Base-by-base conservation (phyloP, 371 early-diverging fungal genomes). In the Mucor lusitanicus region DNA sequence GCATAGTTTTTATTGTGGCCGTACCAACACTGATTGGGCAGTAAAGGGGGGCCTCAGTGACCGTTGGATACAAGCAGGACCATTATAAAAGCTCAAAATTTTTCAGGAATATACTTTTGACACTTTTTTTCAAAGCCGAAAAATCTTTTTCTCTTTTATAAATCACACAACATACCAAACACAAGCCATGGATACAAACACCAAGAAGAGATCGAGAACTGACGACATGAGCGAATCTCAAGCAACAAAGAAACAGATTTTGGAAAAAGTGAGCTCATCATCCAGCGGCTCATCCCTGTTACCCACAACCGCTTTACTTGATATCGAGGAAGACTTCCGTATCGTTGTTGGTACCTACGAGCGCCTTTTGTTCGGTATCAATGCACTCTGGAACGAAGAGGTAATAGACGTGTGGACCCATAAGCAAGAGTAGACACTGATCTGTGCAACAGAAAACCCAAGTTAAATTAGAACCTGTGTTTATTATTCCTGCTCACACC, bases 401-500 rank as follows among this genome's bases (percentile, higher is more conserved):
- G 73, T 72, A 65, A 55, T 42, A 17, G 3, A 48, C 35, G 9
- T 35, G 35, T 35, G 48, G 9, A 21, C 23, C 1, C n/a, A 9
- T 21, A 23, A 0, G 48, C n/a, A 9, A 48, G 19, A 8, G 21
- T 9, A n/a, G 27, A 42, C 32, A 30, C 42, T 37, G 57, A 33
- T 35, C 6, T 17, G 9, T 46, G 9, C 15, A 13, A 28, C 53
- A 72, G 73, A 63, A 65, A 74, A 62, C 61, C 8, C 61, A 72
- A 55, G 54, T 72, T 17, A 74, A 70, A 39, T 64, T 97, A 40
- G 82, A 85, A 32, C 95, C 97, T 8, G 75, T 90, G 25, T 99
- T 97, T 85, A 95, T 95, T 68, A 94, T 97, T 64, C 94, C 98
- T 8, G 93, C 98, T 9, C 99, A 99, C 75, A 94, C 93, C 33